Conservation (phyloP, 2,329 filamentous ascomycete genomes). For the Penicillium sclerotiorum region DNA sequence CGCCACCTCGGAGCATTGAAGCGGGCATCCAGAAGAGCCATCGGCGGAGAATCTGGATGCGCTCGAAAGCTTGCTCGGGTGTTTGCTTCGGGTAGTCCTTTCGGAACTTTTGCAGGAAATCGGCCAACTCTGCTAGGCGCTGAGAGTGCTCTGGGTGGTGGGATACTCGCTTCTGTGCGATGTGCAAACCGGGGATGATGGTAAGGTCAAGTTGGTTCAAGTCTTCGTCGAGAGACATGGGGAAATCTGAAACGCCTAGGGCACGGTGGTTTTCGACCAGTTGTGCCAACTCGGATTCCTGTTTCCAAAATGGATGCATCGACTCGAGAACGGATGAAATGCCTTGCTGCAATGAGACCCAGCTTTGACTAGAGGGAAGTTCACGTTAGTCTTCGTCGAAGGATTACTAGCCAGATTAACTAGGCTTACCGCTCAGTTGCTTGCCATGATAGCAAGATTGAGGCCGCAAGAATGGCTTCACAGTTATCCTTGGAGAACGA, state of each 20-base stretch:
- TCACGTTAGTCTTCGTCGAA: neutral
- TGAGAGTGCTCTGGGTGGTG: constrained; percentile 70
- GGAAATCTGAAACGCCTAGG: constrained; percentile 38
- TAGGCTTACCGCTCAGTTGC: constrained; percentile 84
- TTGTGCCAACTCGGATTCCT: constrained; percentile 69
- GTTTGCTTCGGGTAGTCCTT: constrained; percentile 70
- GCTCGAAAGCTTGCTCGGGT: constrained; percentile 84
- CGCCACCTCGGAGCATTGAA: constrained; percentile 74
- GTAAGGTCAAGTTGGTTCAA: constrained; percentile 68
- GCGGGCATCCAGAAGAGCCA: constrained; percentile 98
- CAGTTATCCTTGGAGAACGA: constrained; percentile 83
- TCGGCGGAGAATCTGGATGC: constrained; percentile 81
- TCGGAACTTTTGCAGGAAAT: constrained; percentile 71
- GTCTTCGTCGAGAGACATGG: constrained; percentile 62
- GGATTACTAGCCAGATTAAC: constrained; percentile 20
- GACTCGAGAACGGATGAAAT: constrained; percentile 86
- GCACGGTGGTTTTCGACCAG: constrained; percentile 46
- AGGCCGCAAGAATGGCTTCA: constrained; percentile 88
- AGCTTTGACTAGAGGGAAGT: constrained; percentile 71
- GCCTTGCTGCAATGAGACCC: constrained; percentile 90
- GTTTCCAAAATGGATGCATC: constrained; percentile 83
- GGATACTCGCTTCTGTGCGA: constrained; percentile 64
- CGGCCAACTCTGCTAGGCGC: constrained; percentile 68
- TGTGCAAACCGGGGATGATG: constrained; percentile 63
- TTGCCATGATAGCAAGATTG: constrained; percentile 92